Conservation (phyloP, 169 alveolate species). For the Plasmodium yoelii region DNA sequence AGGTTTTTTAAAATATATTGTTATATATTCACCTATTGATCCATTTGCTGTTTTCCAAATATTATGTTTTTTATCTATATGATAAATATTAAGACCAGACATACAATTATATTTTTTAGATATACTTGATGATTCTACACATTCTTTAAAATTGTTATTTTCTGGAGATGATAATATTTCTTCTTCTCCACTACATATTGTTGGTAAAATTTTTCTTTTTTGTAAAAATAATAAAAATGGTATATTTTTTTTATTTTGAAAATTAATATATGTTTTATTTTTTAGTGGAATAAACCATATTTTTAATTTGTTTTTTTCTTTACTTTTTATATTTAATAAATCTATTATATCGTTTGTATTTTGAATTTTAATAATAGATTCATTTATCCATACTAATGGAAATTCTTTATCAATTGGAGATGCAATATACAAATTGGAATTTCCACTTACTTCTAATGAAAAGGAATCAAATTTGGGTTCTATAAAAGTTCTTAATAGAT, state of each 20-base stretch:
- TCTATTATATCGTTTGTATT: slow-evolving; percentile 67
- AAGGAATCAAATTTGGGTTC: slow-evolving; percentile 70
- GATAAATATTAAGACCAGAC: slow-evolving; percentile 78
- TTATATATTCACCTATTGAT: slow-evolving; percentile 80
- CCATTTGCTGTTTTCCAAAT: slow-evolving; percentile 76
- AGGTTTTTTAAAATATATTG: slow-evolving; percentile 78
- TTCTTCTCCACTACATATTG: slow-evolving; percentile 42
- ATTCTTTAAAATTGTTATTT: slow-evolving; percentile 19
- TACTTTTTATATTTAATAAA: neutral
- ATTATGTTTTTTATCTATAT: slow-evolving; percentile 77
- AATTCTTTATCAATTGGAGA: slow-evolving; percentile 58
- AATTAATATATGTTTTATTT: slow-evolving; percentile 22
- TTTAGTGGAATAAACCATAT: slow-evolving; percentile 33
- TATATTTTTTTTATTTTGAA: slow-evolving; percentile 24
- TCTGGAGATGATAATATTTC: slow-evolving; percentile 29
- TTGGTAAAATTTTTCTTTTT: slow-evolving; percentile 52
- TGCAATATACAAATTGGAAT: slow-evolving; percentile 81
- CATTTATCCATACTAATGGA: slow-evolving; percentile 76
- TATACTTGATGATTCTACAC: slow-evolving; percentile 25
- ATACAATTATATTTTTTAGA: slow-evolving; percentile 77
- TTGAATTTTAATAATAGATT: slow-evolving; percentile 74
- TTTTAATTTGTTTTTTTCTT: slow-evolving; percentile 6
- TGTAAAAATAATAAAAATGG: slow-evolving; percentile 35
- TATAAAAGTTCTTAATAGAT: slow-evolving; percentile 77
- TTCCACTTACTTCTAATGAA: slow-evolving; percentile 77